These are phyloP conservation scores for Geotrichum histeridarum DNA, from an alignment of 1,139 yeast species.

Conservation along the genomic window DNA sequence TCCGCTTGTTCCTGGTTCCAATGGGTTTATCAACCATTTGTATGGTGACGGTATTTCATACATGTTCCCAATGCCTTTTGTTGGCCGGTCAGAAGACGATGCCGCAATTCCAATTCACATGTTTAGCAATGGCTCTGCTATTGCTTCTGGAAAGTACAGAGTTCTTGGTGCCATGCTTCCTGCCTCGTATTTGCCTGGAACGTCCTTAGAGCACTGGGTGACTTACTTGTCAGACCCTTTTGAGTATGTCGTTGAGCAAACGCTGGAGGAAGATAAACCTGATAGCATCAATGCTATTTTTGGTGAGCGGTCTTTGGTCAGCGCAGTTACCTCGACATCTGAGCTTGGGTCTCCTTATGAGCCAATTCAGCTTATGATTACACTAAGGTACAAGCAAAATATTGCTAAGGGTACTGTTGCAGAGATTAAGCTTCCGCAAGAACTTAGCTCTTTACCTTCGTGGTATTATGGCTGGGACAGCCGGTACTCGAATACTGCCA, in stretches of 20 bases:
- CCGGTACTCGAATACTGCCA: constrained; percentile 6
- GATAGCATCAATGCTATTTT: background rate
- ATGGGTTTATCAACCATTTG: constrained; percentile 12
- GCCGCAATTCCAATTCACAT: background rate
- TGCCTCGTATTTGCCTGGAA: constrained; percentile 1
- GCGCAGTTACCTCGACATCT: constrained; percentile 11
- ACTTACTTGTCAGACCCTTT: constrained; percentile 15
- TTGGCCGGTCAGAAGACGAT: constrained; percentile 12
- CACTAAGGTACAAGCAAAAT: background rate
- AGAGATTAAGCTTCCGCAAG: constrained; percentile 9
- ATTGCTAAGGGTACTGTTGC: constrained; percentile 9
- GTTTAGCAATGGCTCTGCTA: constrained; percentile 11
- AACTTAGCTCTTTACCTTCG: constrained; percentile 9
- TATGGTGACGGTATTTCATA: constrained; percentile 4
- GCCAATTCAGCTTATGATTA: constrained; percentile 6
- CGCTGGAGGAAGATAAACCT: background rate
- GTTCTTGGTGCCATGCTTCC: constrained; percentile 14
- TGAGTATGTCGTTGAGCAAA: background rate
- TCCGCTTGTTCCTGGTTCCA: constrained; percentile 5
- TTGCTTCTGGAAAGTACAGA: constrained; percentile 10
- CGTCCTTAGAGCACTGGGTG: constrained; percentile 7
- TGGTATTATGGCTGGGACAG: constrained; percentile 9
- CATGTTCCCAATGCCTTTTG: constrained; percentile 5
- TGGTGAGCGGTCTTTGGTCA: constrained; percentile 1
- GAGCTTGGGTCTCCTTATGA: constrained; percentile 15